Conservation (phyloP, 1,284 basidiomycete species). For the Cryptococcus floricola region DNA sequence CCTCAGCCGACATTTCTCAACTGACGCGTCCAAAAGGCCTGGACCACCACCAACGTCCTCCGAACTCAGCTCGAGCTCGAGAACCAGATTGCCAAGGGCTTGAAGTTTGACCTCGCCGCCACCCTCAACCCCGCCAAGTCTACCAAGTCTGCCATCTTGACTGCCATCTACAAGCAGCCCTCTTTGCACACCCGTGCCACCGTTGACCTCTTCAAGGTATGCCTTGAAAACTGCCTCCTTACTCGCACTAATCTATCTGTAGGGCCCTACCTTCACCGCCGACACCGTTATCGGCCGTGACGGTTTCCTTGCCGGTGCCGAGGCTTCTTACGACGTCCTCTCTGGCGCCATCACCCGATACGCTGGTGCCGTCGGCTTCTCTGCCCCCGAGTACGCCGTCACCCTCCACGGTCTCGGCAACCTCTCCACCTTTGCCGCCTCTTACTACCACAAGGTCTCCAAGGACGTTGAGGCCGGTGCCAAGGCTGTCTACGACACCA, state of each 20-base stretch:
- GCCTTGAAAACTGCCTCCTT: slow-evolving; percentile 20
- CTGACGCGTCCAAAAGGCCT: slow-evolving; percentile 54
- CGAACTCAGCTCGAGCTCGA: slow-evolving; percentile 89
- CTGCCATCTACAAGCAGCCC: slow-evolving; percentile 92
- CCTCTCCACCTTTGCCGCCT: slow-evolving; percentile 88
- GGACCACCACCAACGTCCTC: slow-evolving; percentile 91
- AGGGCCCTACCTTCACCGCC: slow-evolving; percentile 96
- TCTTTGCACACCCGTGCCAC: slow-evolving; percentile 88
- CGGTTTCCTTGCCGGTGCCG: slow-evolving; percentile 94
- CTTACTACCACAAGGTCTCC: slow-evolving; percentile 95
- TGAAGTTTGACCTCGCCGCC: slow-evolving; percentile 90
- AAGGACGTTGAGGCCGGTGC: slow-evolving; percentile 94
- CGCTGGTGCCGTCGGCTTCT: slow-evolving; percentile 85
- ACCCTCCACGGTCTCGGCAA: slow-evolving; percentile 94
- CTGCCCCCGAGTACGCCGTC: slow-evolving; percentile 91
- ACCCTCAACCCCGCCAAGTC: slow-evolving; percentile 70
- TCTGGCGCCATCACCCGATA: slow-evolving; percentile 90
- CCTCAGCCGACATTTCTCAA: background rate
- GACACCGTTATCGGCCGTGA: slow-evolving; percentile 94
- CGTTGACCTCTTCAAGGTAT: slow-evolving; percentile 92
- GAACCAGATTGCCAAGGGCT: slow-evolving; percentile 94
- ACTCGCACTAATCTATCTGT: background rate
- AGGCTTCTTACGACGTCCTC: slow-evolving; percentile 94
- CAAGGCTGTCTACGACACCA: slow-evolving; percentile 95
- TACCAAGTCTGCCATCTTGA: slow-evolving; percentile 73